Evolutionary conservation across 148 eudicot species (phyloP), one percentile per base, ranked within the genome.

Genomic region (Diospyros kaki): DNA sequence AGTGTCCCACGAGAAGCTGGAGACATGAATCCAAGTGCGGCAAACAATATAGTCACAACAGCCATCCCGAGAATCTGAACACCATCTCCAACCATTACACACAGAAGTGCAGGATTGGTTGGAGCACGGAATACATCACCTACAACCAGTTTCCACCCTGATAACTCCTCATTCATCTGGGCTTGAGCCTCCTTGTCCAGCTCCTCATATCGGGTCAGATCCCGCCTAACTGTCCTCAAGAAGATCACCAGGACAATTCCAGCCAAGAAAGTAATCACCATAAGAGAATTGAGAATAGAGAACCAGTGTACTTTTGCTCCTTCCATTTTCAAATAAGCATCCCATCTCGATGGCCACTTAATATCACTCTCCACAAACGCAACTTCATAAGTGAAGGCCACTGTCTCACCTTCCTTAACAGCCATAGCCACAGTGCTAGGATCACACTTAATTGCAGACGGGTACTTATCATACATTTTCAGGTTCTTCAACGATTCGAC

Each of bases 341-440:
- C 84, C 84, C 84, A 81, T 65, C 84, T 81, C 4, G 84, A 81
- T 12, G 84, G 84, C 84, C 84, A 81, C 13, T 81, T 81, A 51
- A 81, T 81, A 58, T 81, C 84, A 68, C 81, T 81, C 78, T 76
- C 68, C 14, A 81, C 81, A 62, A 81, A 77, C 42, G 73, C 14
- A 42, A 81, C 84, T 62, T 81, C 84, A 40, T 81, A 81, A 9
- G 80, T 66, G 73, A 81, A 81, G 15, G 77, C 84, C 9, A 81
- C 43, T 6, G 84, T 46, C 75, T 77, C 66, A 59, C 69, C 70
- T 68, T 81, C 84, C 51, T 81, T 81, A 58, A 81, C 17, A 53
- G 75, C 69, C 84, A 77, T 77, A 8, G 75, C 28, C 3, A 81
- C 81, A 1, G 71, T 7, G 9, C 59, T 38, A 9, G 84, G 67